phyloP scores from a whole-genome alignment of 495 filamentous ascomycete species.

The Penicillium verhagenii region DNA sequence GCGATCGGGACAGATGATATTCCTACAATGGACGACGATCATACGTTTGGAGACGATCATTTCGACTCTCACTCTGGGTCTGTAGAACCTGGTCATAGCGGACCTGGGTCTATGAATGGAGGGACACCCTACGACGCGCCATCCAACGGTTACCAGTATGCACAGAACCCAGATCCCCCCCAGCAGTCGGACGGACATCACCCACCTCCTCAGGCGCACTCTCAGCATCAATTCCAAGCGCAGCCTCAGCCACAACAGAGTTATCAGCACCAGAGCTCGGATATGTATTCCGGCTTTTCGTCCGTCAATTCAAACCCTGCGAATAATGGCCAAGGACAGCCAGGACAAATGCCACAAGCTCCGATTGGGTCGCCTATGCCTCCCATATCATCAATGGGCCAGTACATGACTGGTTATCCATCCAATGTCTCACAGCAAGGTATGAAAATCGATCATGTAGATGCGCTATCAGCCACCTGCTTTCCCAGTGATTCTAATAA shows the following conservation, averaged over 20 bases:
- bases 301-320: slow-evolving; percentile 24
- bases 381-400: slow-evolving; percentile 43
- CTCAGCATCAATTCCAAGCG: slow-evolving; percentile 30
- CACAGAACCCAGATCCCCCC: slow-evolving; percentile 18
- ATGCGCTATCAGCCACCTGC: slow-evolving; percentile 47
- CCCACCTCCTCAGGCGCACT: slow-evolving; percentile 18
- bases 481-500: slow-evolving; percentile 49
- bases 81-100: slow-evolving; percentile 32
- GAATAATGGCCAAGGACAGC: slow-evolving; percentile 32
- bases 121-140: slow-evolving; percentile 24
- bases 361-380: slow-evolving; percentile 47
- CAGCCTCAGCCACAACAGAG: slow-evolving; percentile 32
- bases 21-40: slow-evolving; percentile 28
- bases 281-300: slow-evolving; percentile 35
- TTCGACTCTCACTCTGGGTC: slow-evolving; percentile 18
- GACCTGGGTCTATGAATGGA: slow-evolving; percentile 27
- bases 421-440: slow-evolving; percentile 34
- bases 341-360: slow-evolving; percentile 41
- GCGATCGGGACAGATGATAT: slow-evolving; percentile 36
- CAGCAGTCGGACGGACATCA: slow-evolving; percentile 26
- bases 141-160: slow-evolving; percentile 34
- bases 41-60: slow-evolving; percentile 20
- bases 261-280: slow-evolving; percentile 33
- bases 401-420: slow-evolving; percentile 47
- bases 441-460: slow-evolving; percentile 38